These are phyloP conservation scores for Cutaneotrichosporon arboriforme DNA, from an alignment of 1,284 basidiomycete species.

Conservation along the genomic window DNA sequence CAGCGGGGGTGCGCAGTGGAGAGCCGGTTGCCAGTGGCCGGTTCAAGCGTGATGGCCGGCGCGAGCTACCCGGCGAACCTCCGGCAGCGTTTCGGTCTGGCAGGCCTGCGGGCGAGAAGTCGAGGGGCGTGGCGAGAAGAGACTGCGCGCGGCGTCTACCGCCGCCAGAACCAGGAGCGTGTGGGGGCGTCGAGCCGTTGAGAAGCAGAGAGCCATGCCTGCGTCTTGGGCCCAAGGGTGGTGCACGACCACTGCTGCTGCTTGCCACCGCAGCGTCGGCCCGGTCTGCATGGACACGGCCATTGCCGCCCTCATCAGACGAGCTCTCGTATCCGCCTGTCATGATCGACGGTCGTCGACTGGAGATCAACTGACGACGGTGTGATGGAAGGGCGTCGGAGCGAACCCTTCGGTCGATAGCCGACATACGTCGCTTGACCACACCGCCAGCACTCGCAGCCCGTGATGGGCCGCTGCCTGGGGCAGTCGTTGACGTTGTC, in stretches of 20 bases:
- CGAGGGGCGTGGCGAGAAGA: slow-evolving; percentile 14
- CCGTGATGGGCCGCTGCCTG: neutral
- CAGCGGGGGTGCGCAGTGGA: neutral
- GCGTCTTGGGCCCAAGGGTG: neutral
- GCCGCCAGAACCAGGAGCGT: neutral
- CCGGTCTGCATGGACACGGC: neutral
- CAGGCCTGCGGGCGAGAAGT: neutral
- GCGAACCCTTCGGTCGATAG: slow-evolving; percentile 7
- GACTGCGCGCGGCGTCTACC: slow-evolving; percentile 24
- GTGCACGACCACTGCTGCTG: neutral
- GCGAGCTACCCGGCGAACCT: neutral
- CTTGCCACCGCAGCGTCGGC: too few relatives aligned
- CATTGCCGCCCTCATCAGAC: slow-evolving; percentile 18
- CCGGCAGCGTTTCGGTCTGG: too few relatives aligned
- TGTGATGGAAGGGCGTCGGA: slow-evolving; percentile 4
- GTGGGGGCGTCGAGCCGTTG: neutral
- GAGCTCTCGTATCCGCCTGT: slow-evolving; percentile 41
- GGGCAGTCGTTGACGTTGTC: neutral
- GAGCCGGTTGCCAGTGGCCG: neutral
- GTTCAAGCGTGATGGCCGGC: slow-evolving; percentile 5
- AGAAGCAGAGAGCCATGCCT: neutral
- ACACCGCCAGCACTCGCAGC: neutral
- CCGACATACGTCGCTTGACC: slow-evolving; percentile 1
- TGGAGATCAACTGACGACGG: slow-evolving; percentile 1
- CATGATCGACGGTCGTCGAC: slow-evolving; percentile 17